Base-by-base conservation (phyloP, 2,329 filamentous ascomycete genomes). In the Uncinocarpus reesii region DNA sequence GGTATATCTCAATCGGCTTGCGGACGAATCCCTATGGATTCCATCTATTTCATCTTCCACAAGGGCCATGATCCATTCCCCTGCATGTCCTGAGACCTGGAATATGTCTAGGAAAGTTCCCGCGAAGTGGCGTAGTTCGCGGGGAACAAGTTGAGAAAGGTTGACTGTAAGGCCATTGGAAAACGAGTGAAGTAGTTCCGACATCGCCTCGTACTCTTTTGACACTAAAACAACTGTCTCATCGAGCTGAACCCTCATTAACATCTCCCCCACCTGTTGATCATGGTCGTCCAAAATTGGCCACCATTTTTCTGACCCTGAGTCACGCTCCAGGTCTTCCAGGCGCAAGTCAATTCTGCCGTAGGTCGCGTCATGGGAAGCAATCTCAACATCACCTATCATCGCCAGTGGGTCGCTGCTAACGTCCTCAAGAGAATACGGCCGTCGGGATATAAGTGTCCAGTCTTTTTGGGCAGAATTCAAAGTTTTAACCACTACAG, bases 31-130 rank as follows among this genome's bases (percentile, higher is more conserved):
- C 60, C 83, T 93, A 48, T 87, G 80, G 15, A 92, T 81, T 0
- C 90, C 90, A 60, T 96, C 92, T 49, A 98, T 96, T 65, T 98
- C 92, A 61, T 96, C 90, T 65, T 98, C 92, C 0, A 95, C 86
- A 34, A 98, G 72, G 2, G 86, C 82, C 73, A 87, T 92, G 18
- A 98, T 76, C 92, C 92, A 98, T 51, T 95, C 87, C 36, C 77
- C 77, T 2, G 86, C 84, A 31, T 79, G 79, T 0, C 86, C 87
- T 2, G 88, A 90, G 2, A 94, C 89, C 61, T 98, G 92, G 59
- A 90, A 98, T 45, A 98, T 94, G 62, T 96, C 93, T 54, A 96
- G 71, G 31, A 96, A 79, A 23, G 84, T 81, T 61, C 95, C 89
- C 1, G 88, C 85, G 7, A 96, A 66, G n/a, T 79, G 76, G 46